Evolutionary conservation across 2,329 filamentous ascomycete genomes (phyloP).

Genomic region (Botryotinia calthae): DNA sequence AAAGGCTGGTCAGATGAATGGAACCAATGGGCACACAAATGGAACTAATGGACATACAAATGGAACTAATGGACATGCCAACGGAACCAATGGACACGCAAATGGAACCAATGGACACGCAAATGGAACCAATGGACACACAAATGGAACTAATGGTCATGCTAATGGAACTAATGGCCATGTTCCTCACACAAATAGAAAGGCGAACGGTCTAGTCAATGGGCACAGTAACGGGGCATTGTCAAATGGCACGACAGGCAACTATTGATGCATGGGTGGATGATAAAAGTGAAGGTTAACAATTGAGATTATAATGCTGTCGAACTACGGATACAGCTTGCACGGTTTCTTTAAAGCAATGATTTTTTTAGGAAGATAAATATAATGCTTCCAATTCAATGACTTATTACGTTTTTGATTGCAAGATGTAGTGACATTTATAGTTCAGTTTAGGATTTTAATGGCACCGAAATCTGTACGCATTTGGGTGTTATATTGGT

Average conservation of each 20-base stretch:
- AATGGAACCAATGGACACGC: constrained; percentile 29
- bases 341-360: not conserved
- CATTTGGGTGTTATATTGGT: not conserved
- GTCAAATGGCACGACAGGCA: constrained; percentile 6
- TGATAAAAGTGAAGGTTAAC: not conserved
- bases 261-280: not conserved
- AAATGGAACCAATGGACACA: not conserved
- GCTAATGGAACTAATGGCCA: not conserved
- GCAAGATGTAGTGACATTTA: not conserved
- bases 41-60: not conserved
- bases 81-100: not conserved
- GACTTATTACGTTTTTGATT: not conserved
- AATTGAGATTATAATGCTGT: not conserved
- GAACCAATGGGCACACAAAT: constrained; percentile 25
- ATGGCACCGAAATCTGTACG: not conserved
- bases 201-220: not conserved
- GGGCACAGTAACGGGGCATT: not conserved
- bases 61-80: not conserved
- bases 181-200: not conserved
- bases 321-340: not conserved
- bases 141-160: constrained; percentile 28
- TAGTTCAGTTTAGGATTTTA: not conserved
- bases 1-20: constrained; percentile 31
- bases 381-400: not conserved
- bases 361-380: not conserved